phyloP scores from a whole-genome alignment of 1,284 basidiomycete species.

The Ganoderma resinaceum region DNA sequence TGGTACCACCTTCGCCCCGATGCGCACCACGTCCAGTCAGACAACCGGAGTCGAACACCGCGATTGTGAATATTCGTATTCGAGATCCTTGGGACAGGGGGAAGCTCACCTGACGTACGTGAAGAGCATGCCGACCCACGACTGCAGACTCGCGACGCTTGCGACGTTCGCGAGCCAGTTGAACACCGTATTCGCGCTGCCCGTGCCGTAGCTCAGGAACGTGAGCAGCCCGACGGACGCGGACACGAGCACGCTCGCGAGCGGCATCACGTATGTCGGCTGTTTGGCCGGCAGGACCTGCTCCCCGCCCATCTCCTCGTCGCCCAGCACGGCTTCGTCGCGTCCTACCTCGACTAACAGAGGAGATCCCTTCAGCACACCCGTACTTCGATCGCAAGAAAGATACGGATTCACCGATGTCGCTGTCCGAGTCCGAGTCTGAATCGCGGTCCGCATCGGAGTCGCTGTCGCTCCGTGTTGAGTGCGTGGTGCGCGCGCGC shows the following conservation, averaged over 20 bases:
- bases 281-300: slow-evolving; percentile 2
- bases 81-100: no score
- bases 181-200: slow-evolving; percentile 32
- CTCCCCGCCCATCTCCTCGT: background rate
- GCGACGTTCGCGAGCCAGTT: slow-evolving; percentile 37
- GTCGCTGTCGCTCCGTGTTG: slow-evolving; percentile 12
- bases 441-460: slow-evolving; percentile 14
- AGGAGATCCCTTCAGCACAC: no score
- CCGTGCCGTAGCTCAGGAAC: slow-evolving; percentile 31
- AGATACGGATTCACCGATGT: slow-evolving; percentile 9
- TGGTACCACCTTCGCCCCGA: slow-evolving; percentile 34
- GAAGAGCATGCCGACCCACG: slow-evolving; percentile 41
- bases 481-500: background rate
- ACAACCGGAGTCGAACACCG: no score
- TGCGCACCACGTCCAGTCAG: no score
- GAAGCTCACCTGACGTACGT: slow-evolving; percentile 39
- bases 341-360: background rate
- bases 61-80: no score
- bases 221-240: slow-evolving; percentile 36
- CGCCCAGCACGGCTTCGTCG: background rate
- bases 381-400: no score
- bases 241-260: slow-evolving; percentile 36
- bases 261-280: slow-evolving; percentile 34
- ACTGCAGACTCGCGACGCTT: slow-evolving; percentile 40
- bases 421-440: slow-evolving; percentile 17